These are phyloP conservation scores for Nepenthes gracilis DNA, from an alignment of 148 eudicot species.

Conservation along the genomic window DNA sequence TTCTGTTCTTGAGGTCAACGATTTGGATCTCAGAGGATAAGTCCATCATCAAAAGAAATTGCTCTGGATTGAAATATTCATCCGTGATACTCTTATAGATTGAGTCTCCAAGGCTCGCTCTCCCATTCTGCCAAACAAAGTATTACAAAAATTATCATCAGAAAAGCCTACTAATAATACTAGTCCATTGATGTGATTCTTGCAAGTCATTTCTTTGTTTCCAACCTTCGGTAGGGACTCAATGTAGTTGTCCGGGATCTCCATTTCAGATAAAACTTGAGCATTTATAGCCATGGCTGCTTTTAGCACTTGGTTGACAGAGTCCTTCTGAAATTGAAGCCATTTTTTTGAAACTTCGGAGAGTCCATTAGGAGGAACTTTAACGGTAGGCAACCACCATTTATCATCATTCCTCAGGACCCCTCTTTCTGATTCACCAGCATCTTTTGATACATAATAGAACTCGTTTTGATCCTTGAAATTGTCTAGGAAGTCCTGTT, in stretches of 20 bases:
- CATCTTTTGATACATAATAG: constrained; percentile 31
- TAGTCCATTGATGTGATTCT: neutral
- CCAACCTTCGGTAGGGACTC: constrained; percentile 51
- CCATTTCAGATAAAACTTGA: constrained; percentile 37
- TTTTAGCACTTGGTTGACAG: constrained; percentile 48
- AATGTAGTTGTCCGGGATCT: constrained; percentile 45
- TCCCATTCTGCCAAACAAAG: constrained; percentile 33
- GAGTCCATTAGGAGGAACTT: constrained; percentile 33
- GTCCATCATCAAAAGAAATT: constrained; percentile 35
- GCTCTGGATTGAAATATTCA: constrained; percentile 44
- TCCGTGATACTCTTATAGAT: constrained; percentile 56
- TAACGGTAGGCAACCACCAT: constrained; percentile 48
- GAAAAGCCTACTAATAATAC: neutral
- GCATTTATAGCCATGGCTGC: constrained; percentile 59
- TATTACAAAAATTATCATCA: neutral
- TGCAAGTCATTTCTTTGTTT: neutral
- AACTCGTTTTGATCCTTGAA: constrained; percentile 39
- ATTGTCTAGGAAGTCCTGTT: constrained; percentile 51
- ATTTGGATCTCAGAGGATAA: constrained; percentile 53
- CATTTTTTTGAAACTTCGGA: constrained; percentile 39
- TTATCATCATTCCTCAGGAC: constrained; percentile 23
- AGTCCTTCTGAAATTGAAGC: constrained; percentile 43
- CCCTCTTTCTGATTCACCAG: constrained; percentile 22
- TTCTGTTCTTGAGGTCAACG: constrained; percentile 49
- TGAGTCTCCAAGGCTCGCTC: constrained; percentile 49